Base-by-base conservation (phyloP, 1,284 basidiomycete genomes). In the Hemileia vastatrix region DNA sequence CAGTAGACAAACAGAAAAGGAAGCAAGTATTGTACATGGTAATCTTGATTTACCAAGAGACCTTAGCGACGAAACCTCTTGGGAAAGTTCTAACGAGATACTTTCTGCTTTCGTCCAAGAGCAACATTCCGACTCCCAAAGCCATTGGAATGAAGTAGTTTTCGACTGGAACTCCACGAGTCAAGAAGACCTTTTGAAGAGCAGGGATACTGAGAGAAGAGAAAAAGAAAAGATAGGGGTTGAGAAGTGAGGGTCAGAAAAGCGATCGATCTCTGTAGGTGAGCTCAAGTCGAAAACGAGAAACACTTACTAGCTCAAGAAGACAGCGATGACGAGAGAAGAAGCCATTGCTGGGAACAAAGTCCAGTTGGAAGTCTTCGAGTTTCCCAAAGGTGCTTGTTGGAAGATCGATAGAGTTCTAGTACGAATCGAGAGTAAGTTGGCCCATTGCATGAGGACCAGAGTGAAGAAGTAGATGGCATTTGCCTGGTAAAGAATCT, bases 391-490 rank as follows among this genome's bases (percentile, higher is more conserved):
- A 54, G 79, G 80, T 1, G 77, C 76, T 67, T 82, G 78, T 58
- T 80, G 77, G 70, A 82, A 75, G 62, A 83, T 74, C 50, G 79
- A 79, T 13, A 81, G 76, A 58, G 78, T 78, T 56, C 81, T 78
- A 0, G 80, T 81, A 19, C 82, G 79, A 1, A 81, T 80, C 0
- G 79, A 71, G 24, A 83, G 76, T 6, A 81, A 74, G 66, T 81
- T 83, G 68, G 81, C 83, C 79, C 82, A 86, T 77, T 86, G 85
- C 80, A 84, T 83, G 64, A 85, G 78, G 53, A 86, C 81, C 45
- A 86, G 78, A 32, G 82, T 85, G 77, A 83, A 82, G 73, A 82
- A 84, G 71, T 78, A 78, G 49, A 81, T 76, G 24, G 74, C 78
- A 68, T 82, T 80, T 6, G 80, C 81, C 44, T 74, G 69, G 64